These are phyloP conservation scores for Aquilaria yunnanensis DNA, from an alignment of 345 rosid species.

Conservation along the genomic window DNA sequence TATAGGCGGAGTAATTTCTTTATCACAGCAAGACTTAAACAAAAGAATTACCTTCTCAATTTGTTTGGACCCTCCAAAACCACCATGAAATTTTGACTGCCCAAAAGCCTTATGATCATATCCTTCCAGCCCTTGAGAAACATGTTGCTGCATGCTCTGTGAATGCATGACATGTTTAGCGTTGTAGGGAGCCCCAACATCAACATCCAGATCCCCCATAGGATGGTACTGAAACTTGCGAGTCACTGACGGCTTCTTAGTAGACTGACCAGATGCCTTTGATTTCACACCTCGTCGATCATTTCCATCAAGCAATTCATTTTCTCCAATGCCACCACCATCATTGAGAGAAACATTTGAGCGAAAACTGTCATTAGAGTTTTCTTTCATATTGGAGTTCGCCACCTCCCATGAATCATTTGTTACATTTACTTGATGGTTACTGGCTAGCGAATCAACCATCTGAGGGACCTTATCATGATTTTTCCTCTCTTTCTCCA, in stretches of 20 bases:
- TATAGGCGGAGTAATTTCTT: no score
- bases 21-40: neutral
- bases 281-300: constrained; percentile 39
- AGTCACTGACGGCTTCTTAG: constrained; percentile 35
- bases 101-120: constrained; percentile 24
- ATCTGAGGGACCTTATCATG: constrained; percentile 32
- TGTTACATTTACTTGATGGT: constrained; percentile 25
- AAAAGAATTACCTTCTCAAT: constrained; percentile 42
- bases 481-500: constrained; percentile 24
- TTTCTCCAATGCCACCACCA: constrained; percentile 29
- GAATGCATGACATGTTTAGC: constrained; percentile 26
- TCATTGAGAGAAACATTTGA: constrained; percentile 24
- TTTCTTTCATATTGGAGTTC: constrained; percentile 29
- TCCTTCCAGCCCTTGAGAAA: constrained; percentile 27
- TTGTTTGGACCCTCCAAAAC: constrained; percentile 28
- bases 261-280: constrained; percentile 33
- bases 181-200: constrained; percentile 37
- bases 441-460: constrained; percentile 42
- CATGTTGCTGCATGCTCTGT: constrained; percentile 26
- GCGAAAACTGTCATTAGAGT: constrained; percentile 25
- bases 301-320: constrained; percentile 40
- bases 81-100: constrained; percentile 32
- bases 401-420: constrained; percentile 23
- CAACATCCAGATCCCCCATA: constrained; percentile 74
- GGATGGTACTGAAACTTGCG: constrained; percentile 93